Evolutionary conservation across 352 stramenopile species (phyloP), one percentile per base, ranked within the genome.

Genomic region (Pythium scleroteichum): DNA sequence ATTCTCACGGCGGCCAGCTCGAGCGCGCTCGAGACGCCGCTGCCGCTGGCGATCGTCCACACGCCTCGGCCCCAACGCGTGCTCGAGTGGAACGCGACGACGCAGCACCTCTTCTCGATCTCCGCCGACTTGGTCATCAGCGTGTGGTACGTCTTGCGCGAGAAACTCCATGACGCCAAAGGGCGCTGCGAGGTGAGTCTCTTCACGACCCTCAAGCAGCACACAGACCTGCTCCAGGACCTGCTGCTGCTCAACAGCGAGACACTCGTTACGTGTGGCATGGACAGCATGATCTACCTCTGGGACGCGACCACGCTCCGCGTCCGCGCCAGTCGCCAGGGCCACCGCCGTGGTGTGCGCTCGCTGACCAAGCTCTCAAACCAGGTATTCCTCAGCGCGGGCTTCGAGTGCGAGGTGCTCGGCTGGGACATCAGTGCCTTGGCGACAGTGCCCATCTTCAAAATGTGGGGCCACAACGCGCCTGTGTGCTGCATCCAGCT

Each of bases 371-470:
- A 89, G 32, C 57, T 90, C 7, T 89, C 81, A 1, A 72, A 69
- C 7, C 75, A 85, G 27, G 63, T 91, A n/a, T 93, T 93, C 53
- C 59, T 93, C 3, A 88, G 76, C 59, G 66, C 83, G 1, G 83
- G 83, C 3, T 93, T 93, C 39, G 83, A 93, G 60, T 82, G 73
- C 23, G 83, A 91, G 47, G 76, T 91, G 27, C 78, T 86, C 22
- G 83, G 77, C 0, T 93, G 83, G 83, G 81, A 93, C 56, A 82
- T 89, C 32, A 86, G 79, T 0, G 69, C 73, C 2, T 56, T 90
- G 1, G 78, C 79, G 0, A 83, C 73, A 0, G 71, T 72, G 13
- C 84, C 84, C 2, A 73, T 93, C 14, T 93, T 93, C 59, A 72
- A 73, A 53, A 68, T 93, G 10, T 84, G 72, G 51, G 84, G 84